Percentiles rank a stretch among this genome's conserved stretches.
Conservation (phyloP, 2,329 filamentous ascomycete genomes). For the Bretziella fagacearum region DNA sequence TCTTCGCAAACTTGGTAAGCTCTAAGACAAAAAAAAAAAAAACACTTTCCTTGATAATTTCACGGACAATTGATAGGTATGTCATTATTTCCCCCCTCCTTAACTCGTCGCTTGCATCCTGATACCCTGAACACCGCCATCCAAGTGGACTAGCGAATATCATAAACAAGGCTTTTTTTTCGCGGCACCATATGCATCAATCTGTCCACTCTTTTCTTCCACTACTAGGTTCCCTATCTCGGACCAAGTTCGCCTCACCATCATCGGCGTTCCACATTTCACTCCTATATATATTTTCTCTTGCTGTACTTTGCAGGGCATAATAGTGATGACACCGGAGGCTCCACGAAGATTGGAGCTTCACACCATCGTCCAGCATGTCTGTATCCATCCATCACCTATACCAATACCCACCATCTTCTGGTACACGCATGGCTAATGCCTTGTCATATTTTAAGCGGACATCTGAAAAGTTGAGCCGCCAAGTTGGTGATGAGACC, state of each 20-base stretch:
- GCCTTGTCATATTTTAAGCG: not conserved
- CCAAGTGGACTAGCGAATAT: not conserved
- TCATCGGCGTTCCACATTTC: too few species aligned
- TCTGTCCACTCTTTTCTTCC: not conserved
- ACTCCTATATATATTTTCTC: too few species aligned
- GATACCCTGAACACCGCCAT: not conserved
- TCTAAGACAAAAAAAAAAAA: too few species aligned
- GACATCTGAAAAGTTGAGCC: not conserved
- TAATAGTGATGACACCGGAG: too few species aligned
- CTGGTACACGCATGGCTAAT: conserved; percentile 1
- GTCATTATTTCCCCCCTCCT: not conserved
- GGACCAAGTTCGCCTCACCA: not conserved
- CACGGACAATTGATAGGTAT: not conserved
- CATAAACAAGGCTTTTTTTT: not conserved
- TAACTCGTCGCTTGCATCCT: not conserved
- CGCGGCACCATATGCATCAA: not conserved
- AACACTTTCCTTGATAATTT: too few species aligned
- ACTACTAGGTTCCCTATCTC: too few species aligned
- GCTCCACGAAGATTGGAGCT: not conserved
- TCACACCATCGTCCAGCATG: not conserved
- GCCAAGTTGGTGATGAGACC: not conserved
- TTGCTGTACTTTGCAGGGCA: too few species aligned
- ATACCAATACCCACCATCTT: not conserved
- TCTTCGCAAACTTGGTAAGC: too few species aligned
- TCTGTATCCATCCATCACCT: not conserved